Conservation (phyloP, 345 rosid species). For the Cochlearia excelsa region DNA sequence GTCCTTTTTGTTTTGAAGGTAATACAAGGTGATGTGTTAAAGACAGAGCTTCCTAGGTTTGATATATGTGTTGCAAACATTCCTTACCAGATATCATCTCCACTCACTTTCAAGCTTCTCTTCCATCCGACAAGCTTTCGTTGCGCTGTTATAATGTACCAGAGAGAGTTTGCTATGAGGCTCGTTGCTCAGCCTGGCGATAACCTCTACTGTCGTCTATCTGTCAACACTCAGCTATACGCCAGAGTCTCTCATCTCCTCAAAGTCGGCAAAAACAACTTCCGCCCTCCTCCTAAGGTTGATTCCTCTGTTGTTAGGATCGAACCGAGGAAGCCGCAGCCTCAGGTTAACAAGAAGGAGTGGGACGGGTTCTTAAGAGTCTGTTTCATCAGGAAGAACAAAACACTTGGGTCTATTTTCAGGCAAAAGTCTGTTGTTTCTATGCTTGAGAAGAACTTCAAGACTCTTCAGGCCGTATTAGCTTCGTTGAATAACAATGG, state of each 20-base stretch:
- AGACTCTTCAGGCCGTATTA: conserved; percentile 65
- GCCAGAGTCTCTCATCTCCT: conserved; percentile 88
- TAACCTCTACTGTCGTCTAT: conserved; percentile 74
- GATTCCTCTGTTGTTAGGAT: conserved; percentile 93
- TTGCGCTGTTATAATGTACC: conserved; percentile 91
- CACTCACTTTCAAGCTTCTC: conserved; percentile 78
- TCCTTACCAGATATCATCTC: conserved; percentile 91
- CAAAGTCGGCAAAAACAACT: conserved; percentile 91
- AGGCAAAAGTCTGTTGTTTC: conserved; percentile 62
- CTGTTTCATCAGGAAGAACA: conserved; percentile 91
- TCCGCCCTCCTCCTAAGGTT: conserved; percentile 92
- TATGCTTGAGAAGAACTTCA: conserved; percentile 75
- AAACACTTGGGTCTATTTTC: conserved; percentile 77
- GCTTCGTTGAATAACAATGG: conserved; percentile 34
- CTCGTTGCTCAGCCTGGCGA: conserved; percentile 89
- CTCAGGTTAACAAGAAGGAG: conserved; percentile 62
- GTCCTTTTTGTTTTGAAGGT: conserved; percentile 41
- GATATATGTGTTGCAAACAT: conserved; percentile 93
- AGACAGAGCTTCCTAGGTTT: conserved; percentile 80
- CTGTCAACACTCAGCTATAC: conserved; percentile 78
- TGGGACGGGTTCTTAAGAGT: conserved; percentile 87
- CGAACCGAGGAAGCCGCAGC: conserved; percentile 74
- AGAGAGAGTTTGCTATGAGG: conserved; percentile 92
- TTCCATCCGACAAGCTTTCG: conserved; percentile 76
- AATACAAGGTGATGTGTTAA: conserved; percentile 86